Evolutionary conservation across 768 basidiomycete species (phyloP).

Genomic region (Hypsizygus marmoreus): DNA sequence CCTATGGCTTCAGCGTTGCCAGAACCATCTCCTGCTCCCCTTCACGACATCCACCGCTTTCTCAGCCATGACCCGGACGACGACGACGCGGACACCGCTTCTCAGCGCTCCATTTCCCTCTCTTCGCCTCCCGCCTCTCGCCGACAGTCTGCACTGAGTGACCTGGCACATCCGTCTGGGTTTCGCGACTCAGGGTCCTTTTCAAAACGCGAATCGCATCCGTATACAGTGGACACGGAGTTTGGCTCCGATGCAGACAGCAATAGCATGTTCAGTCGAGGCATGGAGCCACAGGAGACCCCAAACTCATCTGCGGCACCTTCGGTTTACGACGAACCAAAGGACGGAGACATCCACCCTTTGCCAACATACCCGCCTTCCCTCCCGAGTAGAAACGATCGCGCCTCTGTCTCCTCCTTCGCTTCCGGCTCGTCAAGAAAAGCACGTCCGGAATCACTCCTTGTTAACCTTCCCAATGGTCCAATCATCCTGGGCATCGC

Average conservation of each 20-base stretch:
- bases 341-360: constrained; percentile 28
- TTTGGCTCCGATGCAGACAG: constrained; percentile 56
- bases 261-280: constrained; percentile 49
- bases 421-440: constrained; percentile 68
- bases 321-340: constrained; percentile 44
- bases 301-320: constrained; percentile 54
- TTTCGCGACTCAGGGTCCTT: constrained; percentile 26
- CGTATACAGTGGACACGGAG: constrained; percentile 55
- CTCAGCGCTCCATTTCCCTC: constrained; percentile 75
- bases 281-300: constrained; percentile 42
- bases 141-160: constrained; percentile 34
- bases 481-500: constrained; percentile 84
- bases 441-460: constrained; percentile 75
- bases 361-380: constrained; percentile 64
- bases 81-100: constrained; percentile 75
- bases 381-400: constrained; percentile 43
- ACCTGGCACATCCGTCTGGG: constrained; percentile 15
- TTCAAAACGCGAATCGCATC: constrained; percentile 43
- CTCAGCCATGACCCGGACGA: constrained; percentile 37
- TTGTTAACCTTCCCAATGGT: constrained; percentile 59
- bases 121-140: constrained; percentile 64
- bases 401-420: constrained; percentile 63
- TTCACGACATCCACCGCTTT: constrained; percentile 28
- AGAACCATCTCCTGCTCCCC: constrained; percentile 32
- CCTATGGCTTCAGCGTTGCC: constrained; percentile 30